These are phyloP conservation scores for Candida nitratophila DNA, from an alignment of 805 yeast genomes.

Conservation along the genomic window DNA sequence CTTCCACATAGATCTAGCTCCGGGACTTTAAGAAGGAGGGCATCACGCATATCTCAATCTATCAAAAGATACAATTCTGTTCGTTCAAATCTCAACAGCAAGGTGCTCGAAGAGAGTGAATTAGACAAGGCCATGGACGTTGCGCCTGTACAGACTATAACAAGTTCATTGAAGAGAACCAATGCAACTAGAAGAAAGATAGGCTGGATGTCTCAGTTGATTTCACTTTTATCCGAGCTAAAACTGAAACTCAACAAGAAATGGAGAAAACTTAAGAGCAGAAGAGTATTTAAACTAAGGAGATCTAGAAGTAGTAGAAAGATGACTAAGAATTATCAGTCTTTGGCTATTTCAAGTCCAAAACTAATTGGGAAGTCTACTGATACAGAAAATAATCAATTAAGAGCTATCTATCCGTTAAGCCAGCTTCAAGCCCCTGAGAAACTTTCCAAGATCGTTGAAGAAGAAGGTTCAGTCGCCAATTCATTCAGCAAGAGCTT, in stretches of 20 bases:
- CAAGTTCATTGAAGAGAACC: slow-evolving; percentile 16
- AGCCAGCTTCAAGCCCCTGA: no score
- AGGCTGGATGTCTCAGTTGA: slow-evolving; percentile 20
- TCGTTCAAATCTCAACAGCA: not conserved
- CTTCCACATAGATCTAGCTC: slow-evolving; percentile 2
- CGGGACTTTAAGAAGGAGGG: slow-evolving; percentile 8
- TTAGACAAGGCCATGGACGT: not conserved
- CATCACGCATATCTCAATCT: not conserved
- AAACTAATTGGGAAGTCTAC: not conserved
- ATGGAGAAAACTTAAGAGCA: slow-evolving; percentile 15
- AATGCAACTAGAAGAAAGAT: slow-evolving; percentile 25
- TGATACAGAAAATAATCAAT: not conserved
- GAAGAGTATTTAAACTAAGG: slow-evolving; percentile 4
- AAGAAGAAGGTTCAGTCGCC: not conserved
- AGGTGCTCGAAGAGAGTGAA: no score
- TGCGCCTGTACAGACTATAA: not conserved
- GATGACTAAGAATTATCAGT: not conserved
- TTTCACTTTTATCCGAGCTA: slow-evolving; percentile 6
- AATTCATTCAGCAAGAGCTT: not conserved
- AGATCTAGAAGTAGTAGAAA: not conserved
- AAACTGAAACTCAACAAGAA: slow-evolving; percentile 8
- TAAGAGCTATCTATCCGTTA: not conserved
- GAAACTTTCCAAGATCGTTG: not conserved
- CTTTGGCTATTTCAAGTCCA: not conserved
- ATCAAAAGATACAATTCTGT: not conserved